Conservation (phyloP, 345 rosid genomes). For the Eucalyptus regnans region DNA sequence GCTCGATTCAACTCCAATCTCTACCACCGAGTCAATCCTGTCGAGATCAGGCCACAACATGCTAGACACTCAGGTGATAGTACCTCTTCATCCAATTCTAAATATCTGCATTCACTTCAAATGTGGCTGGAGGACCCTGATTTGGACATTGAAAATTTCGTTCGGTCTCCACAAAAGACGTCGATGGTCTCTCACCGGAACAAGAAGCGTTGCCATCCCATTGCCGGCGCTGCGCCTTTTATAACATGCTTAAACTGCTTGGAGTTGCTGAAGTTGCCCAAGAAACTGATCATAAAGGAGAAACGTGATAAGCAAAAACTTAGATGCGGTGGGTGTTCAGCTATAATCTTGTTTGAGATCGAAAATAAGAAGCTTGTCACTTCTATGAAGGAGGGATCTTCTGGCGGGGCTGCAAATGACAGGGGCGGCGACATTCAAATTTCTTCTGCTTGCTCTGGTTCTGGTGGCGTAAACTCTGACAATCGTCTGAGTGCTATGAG, state of each 20-base stretch:
- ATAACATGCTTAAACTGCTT: conserved; percentile 47
- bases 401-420: neutral
- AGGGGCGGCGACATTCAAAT: neutral
- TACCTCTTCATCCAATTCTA: neutral
- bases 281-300: conserved; percentile 12
- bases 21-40: neutral
- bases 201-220: conserved; percentile 24
- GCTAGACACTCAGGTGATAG: neutral
- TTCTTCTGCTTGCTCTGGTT: neutral
- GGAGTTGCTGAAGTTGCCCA: conserved; percentile 45
- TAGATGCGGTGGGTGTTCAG: conserved; percentile 52
- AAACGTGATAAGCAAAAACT: conserved; percentile 20
- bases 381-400: neutral
- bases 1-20: neutral
- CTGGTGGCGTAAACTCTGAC: neutral
- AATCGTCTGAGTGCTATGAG: neutral
- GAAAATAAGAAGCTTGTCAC: conserved; percentile 30
- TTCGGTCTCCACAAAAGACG: conserved; percentile 5
- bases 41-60: neutral
- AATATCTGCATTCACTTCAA: conserved; percentile 3
- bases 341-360: conserved; percentile 15
- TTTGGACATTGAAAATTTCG: conserved; percentile 17
- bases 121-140: conserved; percentile 17
- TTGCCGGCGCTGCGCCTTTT: conserved; percentile 64
- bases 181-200: conserved; percentile 7